These are phyloP conservation scores for Pleurostoma richardsiae DNA, from an alignment of 2,329 filamentous ascomycete species.

Conservation along the genomic window DNA sequence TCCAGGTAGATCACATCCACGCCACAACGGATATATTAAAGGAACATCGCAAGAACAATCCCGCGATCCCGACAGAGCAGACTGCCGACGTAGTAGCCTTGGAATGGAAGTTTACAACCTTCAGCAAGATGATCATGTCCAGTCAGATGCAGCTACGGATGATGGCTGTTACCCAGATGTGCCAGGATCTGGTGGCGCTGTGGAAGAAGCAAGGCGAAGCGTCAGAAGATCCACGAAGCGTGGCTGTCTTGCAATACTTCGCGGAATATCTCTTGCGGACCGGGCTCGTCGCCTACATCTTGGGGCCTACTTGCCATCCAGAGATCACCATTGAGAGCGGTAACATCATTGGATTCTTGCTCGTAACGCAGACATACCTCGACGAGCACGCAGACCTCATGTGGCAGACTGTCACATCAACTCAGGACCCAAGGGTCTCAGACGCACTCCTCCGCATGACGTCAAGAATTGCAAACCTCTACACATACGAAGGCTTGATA, in stretches of 20 bases:
- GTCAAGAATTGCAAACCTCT: conserved; percentile 39
- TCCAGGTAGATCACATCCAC: conserved; percentile 29
- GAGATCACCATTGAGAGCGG: conserved; percentile 77
- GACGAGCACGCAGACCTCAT: conserved; percentile 70
- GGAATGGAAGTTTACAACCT: conserved; percentile 65
- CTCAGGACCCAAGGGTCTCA: conserved; percentile 79
- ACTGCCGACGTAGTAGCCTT: conserved; percentile 47
- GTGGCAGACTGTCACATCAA: conserved; percentile 77
- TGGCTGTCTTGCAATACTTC: conserved; percentile 58
- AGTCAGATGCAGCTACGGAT: conserved; percentile 89
- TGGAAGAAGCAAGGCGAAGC: conserved; percentile 55
- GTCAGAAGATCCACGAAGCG: conserved; percentile 27
- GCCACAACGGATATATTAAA: conserved; percentile 23
- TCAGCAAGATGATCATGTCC: conserved; percentile 71
- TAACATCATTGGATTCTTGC: conserved; percentile 83
- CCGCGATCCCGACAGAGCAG: conserved; percentile 29
- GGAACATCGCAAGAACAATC: conserved; percentile 24
- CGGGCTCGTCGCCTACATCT: conserved; percentile 77
- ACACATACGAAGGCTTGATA: conserved; percentile 44
- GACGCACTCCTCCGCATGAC: conserved; percentile 72
- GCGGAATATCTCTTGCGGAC: conserved; percentile 64
- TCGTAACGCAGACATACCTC: conserved; percentile 71
- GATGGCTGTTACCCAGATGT: conserved; percentile 70
- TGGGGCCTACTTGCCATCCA: conserved; percentile 87
- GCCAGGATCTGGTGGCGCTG: conserved; percentile 60